Percentiles rank a stretch among this genome's conserved stretches.
These are phyloP conservation scores for Trichoderma atrobrunneum DNA, from an alignment of 2,329 filamentous ascomycete species.

Conservation along the genomic window DNA sequence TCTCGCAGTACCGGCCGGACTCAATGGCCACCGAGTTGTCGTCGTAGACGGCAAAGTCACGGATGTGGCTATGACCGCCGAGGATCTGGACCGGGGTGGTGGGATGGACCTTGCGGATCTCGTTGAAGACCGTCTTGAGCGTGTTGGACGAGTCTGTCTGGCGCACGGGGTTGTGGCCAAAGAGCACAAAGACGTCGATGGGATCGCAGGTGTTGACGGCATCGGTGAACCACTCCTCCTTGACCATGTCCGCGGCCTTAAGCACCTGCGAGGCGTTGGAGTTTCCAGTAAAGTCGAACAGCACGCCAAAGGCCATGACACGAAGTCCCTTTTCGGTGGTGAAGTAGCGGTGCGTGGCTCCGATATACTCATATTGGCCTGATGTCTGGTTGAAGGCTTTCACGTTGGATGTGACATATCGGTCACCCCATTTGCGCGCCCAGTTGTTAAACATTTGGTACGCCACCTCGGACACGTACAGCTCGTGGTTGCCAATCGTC, in stretches of 20 bases:
- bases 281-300: constrained; percentile 54
- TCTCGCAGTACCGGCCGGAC: constrained; percentile 66
- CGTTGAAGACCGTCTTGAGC: constrained; percentile 48
- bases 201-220: constrained; percentile 52
- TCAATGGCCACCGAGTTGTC: constrained; percentile 59
- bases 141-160: constrained; percentile 43
- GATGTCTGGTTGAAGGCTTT: constrained; percentile 41
- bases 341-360: constrained; percentile 44
- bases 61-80: constrained; percentile 62
- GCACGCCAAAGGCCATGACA: constrained; percentile 45
- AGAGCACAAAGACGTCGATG: constrained; percentile 61
- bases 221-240: constrained; percentile 59
- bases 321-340: constrained; percentile 42
- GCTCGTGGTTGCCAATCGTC: constrained; percentile 59
- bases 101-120: constrained; percentile 56
- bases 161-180: constrained; percentile 61
- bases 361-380: constrained; percentile 41
- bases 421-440: constrained; percentile 51
- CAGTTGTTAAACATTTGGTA: constrained; percentile 61
- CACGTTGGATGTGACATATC: constrained; percentile 46
- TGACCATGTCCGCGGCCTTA: constrained; percentile 48
- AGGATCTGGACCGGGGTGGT: constrained; percentile 62
- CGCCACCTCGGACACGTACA: constrained; percentile 60
- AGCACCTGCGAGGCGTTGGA: constrained; percentile 61
- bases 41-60: constrained; percentile 64